Evolutionary conservation across 2,329 filamentous ascomycete species (phyloP), one percentile per base, ranked within the genome.

Genomic region (Microdochium nivale): DNA sequence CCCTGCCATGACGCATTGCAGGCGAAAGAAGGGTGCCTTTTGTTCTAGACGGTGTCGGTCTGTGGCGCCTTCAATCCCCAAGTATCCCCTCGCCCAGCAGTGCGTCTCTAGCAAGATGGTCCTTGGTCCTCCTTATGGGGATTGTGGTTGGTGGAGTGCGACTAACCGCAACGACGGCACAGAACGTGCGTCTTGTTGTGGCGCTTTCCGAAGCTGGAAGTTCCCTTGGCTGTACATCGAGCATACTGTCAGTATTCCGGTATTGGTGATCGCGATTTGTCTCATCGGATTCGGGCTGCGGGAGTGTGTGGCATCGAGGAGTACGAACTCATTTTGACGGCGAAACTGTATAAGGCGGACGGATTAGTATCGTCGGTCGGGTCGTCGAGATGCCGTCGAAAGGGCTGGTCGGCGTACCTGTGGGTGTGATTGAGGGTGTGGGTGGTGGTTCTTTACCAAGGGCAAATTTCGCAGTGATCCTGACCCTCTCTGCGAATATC

Each of bases 121-220:
- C 21, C 19, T 24, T 19, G 21, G n/a, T 44, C 19, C 13, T 24
- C 19, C 40, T 19, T 19, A 13, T 23, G 40, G 40, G 9, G 35
- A n/a, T n/a, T 23, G 40, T 23, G 16, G 8, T 23, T 21, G 16
- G 19, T 44, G 8, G 40, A 44, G 21, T 23, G 40, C 21, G 19
- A 90, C 88, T 83, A 78, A 94, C 90, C 91, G 84, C 90, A 96
- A 80, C 91, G 91, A 84, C 91, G 87, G 88, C 91, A 96, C 77
- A 96, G 80, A 75, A 87, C 90, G 86, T 96, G 91, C 81, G 90
- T 90, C 86, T 95, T 95, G 85, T 92, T 95, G 83, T 95, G 90
- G 84, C 90, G 86, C 63, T 68, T 67, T 63, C 64, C 64, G 63
- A 67, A 67, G 56, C 63, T 66, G 60, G 62, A 64, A 57, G 64